Conservation (phyloP, 1,284 basidiomycete species). For the Trametes hirsuta region DNA sequence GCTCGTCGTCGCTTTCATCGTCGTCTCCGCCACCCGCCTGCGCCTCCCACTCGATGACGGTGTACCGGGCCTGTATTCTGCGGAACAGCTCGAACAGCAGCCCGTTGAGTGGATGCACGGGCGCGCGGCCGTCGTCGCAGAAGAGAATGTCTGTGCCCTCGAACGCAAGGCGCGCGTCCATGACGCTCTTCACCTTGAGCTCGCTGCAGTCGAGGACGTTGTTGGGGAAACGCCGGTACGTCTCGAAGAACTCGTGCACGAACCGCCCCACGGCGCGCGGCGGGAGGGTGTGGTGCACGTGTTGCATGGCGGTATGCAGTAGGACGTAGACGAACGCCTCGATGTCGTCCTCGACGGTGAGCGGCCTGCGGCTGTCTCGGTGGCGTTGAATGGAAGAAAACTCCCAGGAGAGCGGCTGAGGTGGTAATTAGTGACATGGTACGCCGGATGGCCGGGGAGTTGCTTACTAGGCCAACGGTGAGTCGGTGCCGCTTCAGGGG, state of each 20-base stretch:
- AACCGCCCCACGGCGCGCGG: not conserved
- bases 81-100: not conserved
- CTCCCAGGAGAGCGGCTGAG: conserved; percentile 1
- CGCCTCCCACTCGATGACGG: conserved; percentile 3
- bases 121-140: not conserved
- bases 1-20: no score
- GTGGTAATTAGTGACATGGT: not conserved
- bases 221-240: not conserved
- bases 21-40: not conserved
- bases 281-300: conserved; percentile 2
- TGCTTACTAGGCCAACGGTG: not conserved
- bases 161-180: not conserved
- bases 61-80: not conserved
- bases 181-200: not conserved
- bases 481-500: not conserved
- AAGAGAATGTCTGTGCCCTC: not conserved
- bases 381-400: not conserved
- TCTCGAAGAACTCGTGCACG: not conserved
- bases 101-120: not conserved
- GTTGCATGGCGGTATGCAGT: not conserved
- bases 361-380: not conserved
- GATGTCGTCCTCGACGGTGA: conserved; percentile 10
- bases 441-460: no score
- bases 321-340: conserved; percentile 16
- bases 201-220: not conserved